Base-by-base conservation (phyloP, 805 yeast species). In the Candida ipomoeae region DNA sequence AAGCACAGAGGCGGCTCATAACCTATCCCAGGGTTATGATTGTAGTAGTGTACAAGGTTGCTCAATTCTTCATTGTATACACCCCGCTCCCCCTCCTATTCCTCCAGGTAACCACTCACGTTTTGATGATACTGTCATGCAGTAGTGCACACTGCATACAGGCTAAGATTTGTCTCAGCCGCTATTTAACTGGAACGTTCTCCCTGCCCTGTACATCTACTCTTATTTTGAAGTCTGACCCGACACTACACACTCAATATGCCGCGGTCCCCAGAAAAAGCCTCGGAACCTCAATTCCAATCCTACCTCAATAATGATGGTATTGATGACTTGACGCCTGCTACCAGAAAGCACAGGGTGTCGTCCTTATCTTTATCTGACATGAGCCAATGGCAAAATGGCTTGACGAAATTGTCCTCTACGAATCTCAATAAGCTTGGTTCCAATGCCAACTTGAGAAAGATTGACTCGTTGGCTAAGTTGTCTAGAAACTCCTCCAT, bases 271-370 rank as follows among this genome's bases (percentile, higher is more conserved):
- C 34, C 49, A 26, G 55, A 44, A 34, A 53, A 53, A 37, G 40
- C 49, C 40, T 52, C 51, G 31, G 36, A 48, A 29, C 65, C 64
- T 29, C 53, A 53, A 40, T 70, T 65, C 59, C 77, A 72, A 59
- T 82, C 89, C 10, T 84, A 79, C 59, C 74, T 85, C 54, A 84
- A 85, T 60, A 85, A 84, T 55, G 90, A 85, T 62, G 88, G 87
- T 21, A 84, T 85, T 18, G 90, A 85, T 61, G 77, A 79, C 49
- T 67, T 85, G 61, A 78, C 77, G 48, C 91, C 91, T 2, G 72
- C 77, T 47, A 71, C 80, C 7, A 75, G 87, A 64, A 82, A 78
- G 57, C 81, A 82, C 61, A 68, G 84, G 40, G 87, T 83, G 6
- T 81, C 86, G 10, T 82, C 87, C 33, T 65, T 85, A 38, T 84